Conservation (phyloP, 345 rosid genomes). For the Raphanus raphanistrum region DNA sequence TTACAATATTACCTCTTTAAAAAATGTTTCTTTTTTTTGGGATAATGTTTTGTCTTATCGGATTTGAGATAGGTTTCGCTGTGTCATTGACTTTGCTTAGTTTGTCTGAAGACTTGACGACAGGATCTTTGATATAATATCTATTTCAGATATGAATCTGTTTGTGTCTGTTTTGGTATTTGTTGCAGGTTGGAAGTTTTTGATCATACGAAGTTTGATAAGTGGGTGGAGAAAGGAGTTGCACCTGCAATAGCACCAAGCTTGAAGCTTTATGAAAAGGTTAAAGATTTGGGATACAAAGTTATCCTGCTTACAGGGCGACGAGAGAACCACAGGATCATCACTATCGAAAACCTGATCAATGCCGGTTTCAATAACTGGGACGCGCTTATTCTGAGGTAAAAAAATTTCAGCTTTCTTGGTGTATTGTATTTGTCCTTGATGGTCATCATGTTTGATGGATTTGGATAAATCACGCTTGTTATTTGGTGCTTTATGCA, state of each 20-base stretch:
- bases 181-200: conserved; percentile 67
- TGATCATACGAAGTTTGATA: conserved; percentile 58
- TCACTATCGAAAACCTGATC: conserved; percentile 61
- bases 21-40: not conserved
- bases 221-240: conserved; percentile 74
- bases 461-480: not conserved
- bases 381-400: conserved; percentile 93
- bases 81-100: conserved; percentile 1
- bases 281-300: conserved; percentile 64
- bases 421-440: not conserved
- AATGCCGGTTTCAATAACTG: conserved; percentile 68
- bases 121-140: not conserved
- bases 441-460: not conserved
- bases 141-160: conserved; percentile 1
- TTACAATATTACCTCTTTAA: not conserved
- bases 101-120: not conserved
- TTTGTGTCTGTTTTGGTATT: conserved; percentile 17
- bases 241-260: conserved; percentile 79
- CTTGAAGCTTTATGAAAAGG: conserved; percentile 63
- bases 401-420: not conserved
- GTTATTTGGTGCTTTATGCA: not conserved
- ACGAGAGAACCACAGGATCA: conserved; percentile 53
- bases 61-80: not conserved
- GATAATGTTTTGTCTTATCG: not conserved
- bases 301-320: conserved; percentile 80